Evolutionary conservation across 176 grass and related monocot species (phyloP), one percentile per base, ranked within the genome.

Genomic region (Phoenix roebelenii): DNA sequence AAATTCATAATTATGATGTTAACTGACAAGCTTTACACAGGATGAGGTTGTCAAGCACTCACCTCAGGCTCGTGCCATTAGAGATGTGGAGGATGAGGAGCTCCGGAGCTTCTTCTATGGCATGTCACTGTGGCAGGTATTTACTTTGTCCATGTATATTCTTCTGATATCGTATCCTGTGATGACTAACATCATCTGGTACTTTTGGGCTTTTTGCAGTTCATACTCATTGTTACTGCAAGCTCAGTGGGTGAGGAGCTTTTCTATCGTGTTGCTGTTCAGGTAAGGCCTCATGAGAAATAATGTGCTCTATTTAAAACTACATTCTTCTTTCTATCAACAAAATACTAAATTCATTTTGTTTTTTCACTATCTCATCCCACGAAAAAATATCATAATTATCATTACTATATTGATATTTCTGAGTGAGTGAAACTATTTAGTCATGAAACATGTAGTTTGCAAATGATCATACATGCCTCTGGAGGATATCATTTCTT

Each of bases 21-120:
- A 69, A 23, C 19, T 17, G 19, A n/a, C 57, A 28, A 60, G 35
- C 44, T 68, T 49, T 61, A 56, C 72, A 14, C 57, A 87, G 89
- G 92, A 96, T 82, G 92, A 96, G 67, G 92, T 96, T 3, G 92
- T 96, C 57, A 96, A 96, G 60, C 88, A 96, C 66, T 96, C 87
- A 1, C 92, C 92, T 15, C 92, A 96, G 57, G 92, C 92, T 35
- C 92, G 92, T 51, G 92, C 92, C 73, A 96, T 96, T 57, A 82
- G 92, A 52, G 92, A 96, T 74, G 92, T 90, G 3, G 92, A 96
- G 59, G 92, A 96, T 63, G 92, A 96, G 69, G 92, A 96, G 77
- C 92, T 96, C 16, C 76, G 92, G 52, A 88, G 68, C 60, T 96
- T 90, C 77, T 96, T 96, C 92, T 87, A 82, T 66, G 92, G 92